Conservation (phyloP, 805 yeast genomes). For the Barnettozyma sp. region DNA sequence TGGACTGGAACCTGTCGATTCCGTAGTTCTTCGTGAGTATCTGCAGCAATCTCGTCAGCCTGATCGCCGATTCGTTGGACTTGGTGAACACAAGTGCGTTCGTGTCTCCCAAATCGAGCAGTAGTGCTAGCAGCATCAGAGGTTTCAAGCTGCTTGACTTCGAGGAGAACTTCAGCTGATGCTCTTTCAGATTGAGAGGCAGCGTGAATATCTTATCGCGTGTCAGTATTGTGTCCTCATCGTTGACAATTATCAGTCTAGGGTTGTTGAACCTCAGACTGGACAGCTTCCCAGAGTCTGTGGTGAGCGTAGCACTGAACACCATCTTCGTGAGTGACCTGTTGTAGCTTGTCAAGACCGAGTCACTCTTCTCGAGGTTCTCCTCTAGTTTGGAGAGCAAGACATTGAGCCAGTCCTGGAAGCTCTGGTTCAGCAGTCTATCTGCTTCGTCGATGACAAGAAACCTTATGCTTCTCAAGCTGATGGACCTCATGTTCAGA, state of each 20-base stretch:
- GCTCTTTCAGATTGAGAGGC: constrained; percentile 48
- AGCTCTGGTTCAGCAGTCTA: constrained; percentile 74
- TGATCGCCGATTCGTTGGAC: constrained; percentile 82
- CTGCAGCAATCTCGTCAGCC: constrained; percentile 57
- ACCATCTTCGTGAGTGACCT: constrained; percentile 54
- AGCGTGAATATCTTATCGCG: constrained; percentile 51
- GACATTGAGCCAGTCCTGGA: constrained; percentile 82
- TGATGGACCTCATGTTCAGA: constrained; percentile 35
- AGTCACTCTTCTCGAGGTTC: constrained; percentile 27
- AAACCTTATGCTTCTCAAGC: constrained; percentile 47
- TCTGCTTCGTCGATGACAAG: constrained; percentile 81
- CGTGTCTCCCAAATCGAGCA: constrained; percentile 29
- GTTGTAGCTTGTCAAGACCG: constrained; percentile 19
- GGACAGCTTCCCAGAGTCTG: constrained; percentile 83
- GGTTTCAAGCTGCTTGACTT: constrained; percentile 57
- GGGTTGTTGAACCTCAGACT: constrained; percentile 64
- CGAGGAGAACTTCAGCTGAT: constrained; percentile 30
- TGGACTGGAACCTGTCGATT: constrained; percentile 2
- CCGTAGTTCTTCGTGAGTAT: constrained; percentile 31
- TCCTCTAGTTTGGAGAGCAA: constrained; percentile 33
- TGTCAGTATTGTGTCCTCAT: constrained; percentile 33
- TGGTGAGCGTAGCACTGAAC: constrained; percentile 89
- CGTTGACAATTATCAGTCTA: constrained; percentile 67
- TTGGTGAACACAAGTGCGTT: constrained; percentile 59
- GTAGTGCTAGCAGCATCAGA: constrained; percentile 53